phyloP scores from a whole-genome alignment of 1,139 yeast genomes.

The Blastobotrys capitulatus region DNA sequence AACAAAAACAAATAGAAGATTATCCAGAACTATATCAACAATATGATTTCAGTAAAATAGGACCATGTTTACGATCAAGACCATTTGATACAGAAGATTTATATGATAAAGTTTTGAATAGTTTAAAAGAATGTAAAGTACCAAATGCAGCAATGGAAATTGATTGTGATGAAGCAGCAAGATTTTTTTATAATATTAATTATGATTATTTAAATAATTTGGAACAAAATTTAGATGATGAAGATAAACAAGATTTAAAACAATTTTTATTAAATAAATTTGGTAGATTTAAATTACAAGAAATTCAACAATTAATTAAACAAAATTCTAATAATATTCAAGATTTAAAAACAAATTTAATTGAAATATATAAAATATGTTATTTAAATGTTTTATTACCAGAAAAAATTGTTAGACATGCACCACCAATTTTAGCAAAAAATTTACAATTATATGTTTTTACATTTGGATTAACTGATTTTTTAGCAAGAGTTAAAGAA shows the following conservation, averaged over 20 bases:
- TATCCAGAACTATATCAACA: background rate
- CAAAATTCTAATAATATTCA: background rate
- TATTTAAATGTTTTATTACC: conserved; percentile 8
- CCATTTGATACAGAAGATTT: conserved; percentile 10
- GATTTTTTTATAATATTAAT: background rate
- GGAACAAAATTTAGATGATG: background rate
- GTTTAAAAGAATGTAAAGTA: background rate
- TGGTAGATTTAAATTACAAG: background rate
- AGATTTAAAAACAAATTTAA: background rate
- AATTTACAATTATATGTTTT: conserved; percentile 5
- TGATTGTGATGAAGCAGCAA: conserved; percentile 6
- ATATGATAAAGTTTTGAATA: background rate
- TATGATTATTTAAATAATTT: background rate
- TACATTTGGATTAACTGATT: conserved; percentile 10
- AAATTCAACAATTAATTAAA: background rate
- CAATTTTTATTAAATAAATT: background rate
- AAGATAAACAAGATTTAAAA: background rate
- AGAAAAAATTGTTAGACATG: conserved; percentile 2
- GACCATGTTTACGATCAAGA: background rate
- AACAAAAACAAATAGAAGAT: conserved; percentile 4
- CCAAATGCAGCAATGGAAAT: background rate
- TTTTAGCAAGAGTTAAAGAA: conserved; percentile 6
- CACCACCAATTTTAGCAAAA: conserved; percentile 4
- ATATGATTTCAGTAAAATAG: background rate
- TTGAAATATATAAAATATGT: background rate